Evolutionary conservation across 805 yeast species (phyloP).

Genomic region (Maudiozyma serrabonitensis): DNA sequence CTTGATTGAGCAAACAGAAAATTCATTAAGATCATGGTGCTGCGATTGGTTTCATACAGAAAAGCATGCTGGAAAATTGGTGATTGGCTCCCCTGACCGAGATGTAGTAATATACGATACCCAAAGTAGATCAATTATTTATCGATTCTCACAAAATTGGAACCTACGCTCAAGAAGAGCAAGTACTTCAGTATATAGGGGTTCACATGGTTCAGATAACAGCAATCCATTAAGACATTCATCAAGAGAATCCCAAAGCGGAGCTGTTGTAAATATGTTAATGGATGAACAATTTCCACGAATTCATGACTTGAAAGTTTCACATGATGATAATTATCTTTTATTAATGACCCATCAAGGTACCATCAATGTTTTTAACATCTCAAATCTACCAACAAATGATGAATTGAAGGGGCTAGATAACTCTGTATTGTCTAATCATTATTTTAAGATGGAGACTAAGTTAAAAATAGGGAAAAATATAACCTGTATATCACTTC

Average conservation of each 20-base stretch:
- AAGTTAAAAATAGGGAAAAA: conserved; percentile 45
- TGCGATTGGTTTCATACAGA: conserved; percentile 64
- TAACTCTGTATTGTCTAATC: conserved; percentile 1
- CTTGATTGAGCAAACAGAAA: conserved; percentile 3
- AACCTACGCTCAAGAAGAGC: not conserved
- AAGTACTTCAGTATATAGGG: not conserved
- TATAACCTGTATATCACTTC: conserved; percentile 55
- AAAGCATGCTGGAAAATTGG: conserved; percentile 34
- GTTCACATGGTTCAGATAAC: not conserved
- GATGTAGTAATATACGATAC: conserved; percentile 42
- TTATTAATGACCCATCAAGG: conserved; percentile 58
- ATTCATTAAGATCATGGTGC: conserved; percentile 36
- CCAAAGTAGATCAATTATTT: conserved; percentile 14
- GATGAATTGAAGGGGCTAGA: conserved; percentile 12
- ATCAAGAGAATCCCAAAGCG: not conserved
- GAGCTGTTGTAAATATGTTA: not conserved
- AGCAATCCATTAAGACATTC: not conserved
- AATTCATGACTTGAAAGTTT: conserved; percentile 58
- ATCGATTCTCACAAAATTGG: conserved; percentile 21
- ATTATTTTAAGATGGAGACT: conserved; percentile 28
- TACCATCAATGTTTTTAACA: conserved; percentile 50
- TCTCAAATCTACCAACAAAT: conserved; percentile 24
- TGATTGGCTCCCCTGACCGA: conserved; percentile 72
- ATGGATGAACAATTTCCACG: conserved; percentile 31
- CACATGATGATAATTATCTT: conserved; percentile 52